Conservation (phyloP, 805 yeast genomes). For the Metschnikowia gelsemii region DNA sequence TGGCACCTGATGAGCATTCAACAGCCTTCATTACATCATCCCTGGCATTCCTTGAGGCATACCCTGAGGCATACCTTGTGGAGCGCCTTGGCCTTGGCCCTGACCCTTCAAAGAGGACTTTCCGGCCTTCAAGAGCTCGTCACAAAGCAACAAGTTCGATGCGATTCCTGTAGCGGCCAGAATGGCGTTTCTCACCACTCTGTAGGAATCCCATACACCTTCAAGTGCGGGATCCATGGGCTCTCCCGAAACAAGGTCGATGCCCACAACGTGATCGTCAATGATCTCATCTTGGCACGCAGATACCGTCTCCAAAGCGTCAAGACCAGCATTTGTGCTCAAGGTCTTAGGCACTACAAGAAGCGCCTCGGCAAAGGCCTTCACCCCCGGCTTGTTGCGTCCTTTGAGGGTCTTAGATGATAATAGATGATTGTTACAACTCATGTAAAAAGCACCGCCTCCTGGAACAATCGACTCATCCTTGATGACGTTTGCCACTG, state of each 20-base stretch:
- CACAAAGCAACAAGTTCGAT: conserved; percentile 87
- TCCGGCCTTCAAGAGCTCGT: conserved; percentile 95
- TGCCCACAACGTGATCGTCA: conserved; percentile 83
- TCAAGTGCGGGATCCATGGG: conserved; percentile 93
- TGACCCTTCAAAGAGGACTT: conserved; percentile 78
- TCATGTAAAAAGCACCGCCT: conserved; percentile 92
- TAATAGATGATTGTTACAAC: conserved; percentile 68
- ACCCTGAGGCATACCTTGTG: conserved; percentile 20
- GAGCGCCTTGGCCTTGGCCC: conserved; percentile 17
- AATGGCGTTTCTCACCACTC: conserved; percentile 91
- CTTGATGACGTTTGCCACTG: conserved; percentile 86
- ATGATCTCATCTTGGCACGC: conserved; percentile 85
- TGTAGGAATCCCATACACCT: conserved; percentile 95
- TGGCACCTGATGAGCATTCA: no score
- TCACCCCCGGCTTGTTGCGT: conserved; percentile 82
- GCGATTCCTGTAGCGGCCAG: conserved; percentile 94
- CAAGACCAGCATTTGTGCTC: conserved; percentile 89
- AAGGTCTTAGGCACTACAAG: conserved; percentile 91
- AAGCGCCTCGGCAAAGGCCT: conserved; percentile 91
- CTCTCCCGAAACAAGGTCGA: conserved; percentile 88
- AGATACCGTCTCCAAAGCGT: conserved; percentile 83
- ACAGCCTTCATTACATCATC: conserved; percentile 11
- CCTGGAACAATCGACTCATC: conserved; percentile 91
- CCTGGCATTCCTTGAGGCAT: conserved; percentile 25
- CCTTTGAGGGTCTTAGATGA: conserved; percentile 66